Conservation (phyloP, 352 stramenopile species). For the Phytophthora citrophthora region DNA sequence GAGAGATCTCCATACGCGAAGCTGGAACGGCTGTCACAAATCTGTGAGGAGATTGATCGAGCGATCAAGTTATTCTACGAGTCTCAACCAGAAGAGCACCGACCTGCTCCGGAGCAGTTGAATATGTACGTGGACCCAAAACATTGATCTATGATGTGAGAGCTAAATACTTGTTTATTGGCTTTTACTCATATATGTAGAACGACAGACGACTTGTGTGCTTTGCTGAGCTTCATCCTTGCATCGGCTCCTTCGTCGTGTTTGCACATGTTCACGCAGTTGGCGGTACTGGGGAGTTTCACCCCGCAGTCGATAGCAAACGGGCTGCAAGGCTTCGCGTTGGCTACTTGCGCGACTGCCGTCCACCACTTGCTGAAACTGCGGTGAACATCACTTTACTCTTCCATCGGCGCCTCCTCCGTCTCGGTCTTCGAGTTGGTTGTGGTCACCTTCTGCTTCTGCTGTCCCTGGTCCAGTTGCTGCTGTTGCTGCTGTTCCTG, state of each 20-base stretch:
- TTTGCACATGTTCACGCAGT: slow-evolving; percentile 59
- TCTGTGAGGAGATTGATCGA: slow-evolving; percentile 55
- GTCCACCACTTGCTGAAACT: slow-evolving; percentile 49
- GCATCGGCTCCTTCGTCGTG: slow-evolving; percentile 50
- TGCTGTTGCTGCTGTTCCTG: background rate
- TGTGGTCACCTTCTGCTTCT: no score
- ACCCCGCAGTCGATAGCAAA: slow-evolving; percentile 33
- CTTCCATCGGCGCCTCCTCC: no score
- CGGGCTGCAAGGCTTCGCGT: slow-evolving; percentile 56
- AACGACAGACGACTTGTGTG: slow-evolving; percentile 51
- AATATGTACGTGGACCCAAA: slow-evolving; percentile 40
- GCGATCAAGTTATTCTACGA: slow-evolving; percentile 56
- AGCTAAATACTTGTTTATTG: background rate
- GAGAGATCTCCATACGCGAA: slow-evolving; percentile 68
- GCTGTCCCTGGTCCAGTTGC: no score
- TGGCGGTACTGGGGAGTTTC: slow-evolving; percentile 67
- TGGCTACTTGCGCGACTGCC: slow-evolving; percentile 55
- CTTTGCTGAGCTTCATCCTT: slow-evolving; percentile 64
- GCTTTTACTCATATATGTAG: slow-evolving; percentile 16
- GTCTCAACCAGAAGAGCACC: slow-evolving; percentile 6
- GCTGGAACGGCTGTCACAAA: slow-evolving; percentile 44
- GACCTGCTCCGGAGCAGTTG: slow-evolving; percentile 29
- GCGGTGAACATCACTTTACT: slow-evolving; percentile 12
- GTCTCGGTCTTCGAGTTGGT: no score
- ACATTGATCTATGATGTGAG: no score